These are phyloP conservation scores for Diplodia seriata DNA, from an alignment of 2,329 filamentous ascomycete genomes.

Conservation along the genomic window DNA sequence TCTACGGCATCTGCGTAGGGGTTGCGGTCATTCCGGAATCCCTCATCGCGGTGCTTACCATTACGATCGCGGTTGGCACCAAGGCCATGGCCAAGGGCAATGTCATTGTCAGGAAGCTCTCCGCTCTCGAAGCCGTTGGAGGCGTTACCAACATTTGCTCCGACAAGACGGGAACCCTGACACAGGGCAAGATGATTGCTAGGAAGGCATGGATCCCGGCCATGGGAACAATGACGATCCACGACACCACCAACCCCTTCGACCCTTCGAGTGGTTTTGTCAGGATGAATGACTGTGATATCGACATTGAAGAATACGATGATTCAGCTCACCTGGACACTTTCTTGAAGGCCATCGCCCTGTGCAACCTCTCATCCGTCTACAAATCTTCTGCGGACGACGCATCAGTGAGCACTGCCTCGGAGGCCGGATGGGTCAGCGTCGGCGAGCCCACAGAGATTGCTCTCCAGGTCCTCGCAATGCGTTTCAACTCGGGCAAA, in stretches of 20 bases:
- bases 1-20: conserved; percentile 57
- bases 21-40: conserved; percentile 58
- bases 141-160: conserved; percentile 47
- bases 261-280: conserved; percentile 46
- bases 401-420: conserved; percentile 18
- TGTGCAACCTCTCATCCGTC: conserved; percentile 50
- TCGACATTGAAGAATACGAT: conserved; percentile 40
- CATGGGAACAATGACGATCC: conserved; percentile 43
- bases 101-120: conserved; percentile 50
- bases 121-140: conserved; percentile 50
- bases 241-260: conserved; percentile 46
- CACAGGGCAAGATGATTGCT: conserved; percentile 51
- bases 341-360: conserved; percentile 48
- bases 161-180: conserved; percentile 51
- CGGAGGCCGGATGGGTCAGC: conserved; percentile 13
- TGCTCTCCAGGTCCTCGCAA: conserved; percentile 49
- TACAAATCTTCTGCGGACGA: conserved; percentile 29
- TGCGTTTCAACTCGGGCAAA: conserved; percentile 48
- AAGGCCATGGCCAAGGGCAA: conserved; percentile 52
- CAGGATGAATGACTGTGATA: conserved; percentile 40
- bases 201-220: conserved; percentile 48
- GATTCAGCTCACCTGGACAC: conserved; percentile 38
- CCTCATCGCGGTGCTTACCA: conserved; percentile 60
- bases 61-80: conserved; percentile 63
- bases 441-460: conserved; percentile 43